Evolutionary conservation across 768 basidiomycete genomes (phyloP).

Genomic region (Antrodiella citrinella): DNA sequence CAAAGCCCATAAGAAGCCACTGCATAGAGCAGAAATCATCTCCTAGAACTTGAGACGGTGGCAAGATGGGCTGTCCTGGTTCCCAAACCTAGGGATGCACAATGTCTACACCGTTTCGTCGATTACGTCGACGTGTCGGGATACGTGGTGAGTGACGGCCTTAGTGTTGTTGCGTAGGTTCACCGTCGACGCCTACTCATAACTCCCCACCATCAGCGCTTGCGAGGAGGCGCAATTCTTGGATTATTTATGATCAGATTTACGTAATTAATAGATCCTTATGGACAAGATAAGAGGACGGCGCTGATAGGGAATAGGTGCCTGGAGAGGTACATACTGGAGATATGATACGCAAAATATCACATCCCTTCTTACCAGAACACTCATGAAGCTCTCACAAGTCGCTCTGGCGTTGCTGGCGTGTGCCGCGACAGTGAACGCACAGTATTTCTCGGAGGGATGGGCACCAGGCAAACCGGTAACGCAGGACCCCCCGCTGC

Average conservation of each 20-base stretch:
- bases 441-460: slow-evolving; percentile 76
- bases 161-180: background rate
- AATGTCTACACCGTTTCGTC: too few species aligned
- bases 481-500: slow-evolving; percentile 11
- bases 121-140: background rate
- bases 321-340: too few species aligned
- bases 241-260: too few species aligned
- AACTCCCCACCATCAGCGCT: background rate
- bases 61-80: background rate
- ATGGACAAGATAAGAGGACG: too few species aligned
- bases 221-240: background rate
- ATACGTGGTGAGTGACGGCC: background rate
- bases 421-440: slow-evolving; percentile 32
- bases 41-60: background rate
- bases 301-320: background rate
- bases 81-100: too few species aligned
- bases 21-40: background rate
- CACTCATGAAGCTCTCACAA: slow-evolving; percentile 45
- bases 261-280: too few species aligned
- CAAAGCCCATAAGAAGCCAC: slow-evolving; percentile 9
- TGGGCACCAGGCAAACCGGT: slow-evolving; percentile 70
- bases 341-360: too few species aligned
- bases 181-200: background rate
- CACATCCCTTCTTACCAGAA: slow-evolving; percentile 16
- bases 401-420: slow-evolving; percentile 22